A percentile compares a stretch with the other conserved stretches of the same genome.
phyloP scores from a whole-genome alignment of 257 asterid species.

The Linaria vulgaris region DNA sequence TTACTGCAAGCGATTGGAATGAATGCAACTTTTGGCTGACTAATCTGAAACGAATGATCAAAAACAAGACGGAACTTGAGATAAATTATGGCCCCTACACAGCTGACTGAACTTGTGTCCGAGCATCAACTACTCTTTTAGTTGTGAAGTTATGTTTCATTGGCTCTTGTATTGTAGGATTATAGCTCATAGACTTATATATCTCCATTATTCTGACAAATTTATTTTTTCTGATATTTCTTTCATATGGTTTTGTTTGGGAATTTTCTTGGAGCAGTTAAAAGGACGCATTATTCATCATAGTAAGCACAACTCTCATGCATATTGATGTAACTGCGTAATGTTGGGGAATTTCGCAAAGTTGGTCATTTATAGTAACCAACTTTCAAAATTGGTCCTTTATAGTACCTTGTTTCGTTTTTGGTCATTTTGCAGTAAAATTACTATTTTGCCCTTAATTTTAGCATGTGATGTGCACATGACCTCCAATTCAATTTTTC shows the following conservation, averaged over 20 bases:
- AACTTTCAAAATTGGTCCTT: too few relatives aligned
- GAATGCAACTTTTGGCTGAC: slow-evolving; percentile 96
- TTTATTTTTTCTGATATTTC: slow-evolving; percentile 17
- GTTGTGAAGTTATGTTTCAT: slow-evolving; percentile 37
- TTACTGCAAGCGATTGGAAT: slow-evolving; percentile 96
- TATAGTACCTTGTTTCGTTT: too few relatives aligned
- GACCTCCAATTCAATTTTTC: too few relatives aligned
- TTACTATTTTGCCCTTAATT: too few relatives aligned
- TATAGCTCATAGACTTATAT: slow-evolving; percentile 34
- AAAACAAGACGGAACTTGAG: slow-evolving; percentile 77
- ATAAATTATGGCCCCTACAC: slow-evolving; percentile 32
- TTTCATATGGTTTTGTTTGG: slow-evolving; percentile 29
- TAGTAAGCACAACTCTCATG: too few relatives aligned
- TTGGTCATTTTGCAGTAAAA: too few relatives aligned
- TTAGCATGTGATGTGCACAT: too few relatives aligned
- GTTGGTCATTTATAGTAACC: too few relatives aligned
- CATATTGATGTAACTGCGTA: too few relatives aligned
- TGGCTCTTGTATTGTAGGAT: slow-evolving; percentile 42
- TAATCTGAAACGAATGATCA: slow-evolving; percentile 87
- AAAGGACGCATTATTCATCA: slow-evolving; percentile 37
- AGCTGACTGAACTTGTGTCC: slow-evolving; percentile 24
- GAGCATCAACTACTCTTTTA: slow-evolving; percentile 26
- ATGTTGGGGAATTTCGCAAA: too few relatives aligned
- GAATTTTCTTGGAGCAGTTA: slow-evolving; percentile 35
- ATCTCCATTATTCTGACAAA: slow-evolving; percentile 14